Percentiles rank a stretch among this genome's conserved stretches.
Conservation (phyloP, 371 early-diverging fungal genomes). For the Mucor saturninus region DNA sequence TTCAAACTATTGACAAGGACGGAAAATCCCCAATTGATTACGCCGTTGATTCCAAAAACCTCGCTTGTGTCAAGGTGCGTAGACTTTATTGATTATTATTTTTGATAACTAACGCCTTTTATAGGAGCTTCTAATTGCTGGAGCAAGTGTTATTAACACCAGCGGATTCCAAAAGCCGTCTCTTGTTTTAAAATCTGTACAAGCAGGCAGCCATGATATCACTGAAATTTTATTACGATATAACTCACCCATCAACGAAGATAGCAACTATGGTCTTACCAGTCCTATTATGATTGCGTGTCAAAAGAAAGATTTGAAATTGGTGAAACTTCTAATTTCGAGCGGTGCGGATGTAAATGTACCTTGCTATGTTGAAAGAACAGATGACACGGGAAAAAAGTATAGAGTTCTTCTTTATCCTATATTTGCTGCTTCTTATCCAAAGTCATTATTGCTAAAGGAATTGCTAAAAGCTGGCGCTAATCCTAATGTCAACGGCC, state of each 20-base stretch:
- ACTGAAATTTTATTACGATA: constrained; percentile 33
- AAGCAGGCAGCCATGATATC: constrained; percentile 24
- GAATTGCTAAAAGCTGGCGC: constrained; percentile 33
- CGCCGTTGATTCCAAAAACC: constrained; percentile 39
- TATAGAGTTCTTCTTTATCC: constrained; percentile 34
- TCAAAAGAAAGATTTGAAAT: constrained; percentile 18
- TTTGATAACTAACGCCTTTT: neutral
- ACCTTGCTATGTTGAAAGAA: constrained; percentile 22
- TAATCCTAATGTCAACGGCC: constrained; percentile 31
- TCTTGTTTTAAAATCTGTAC: constrained; percentile 29
- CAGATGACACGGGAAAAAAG: constrained; percentile 1
- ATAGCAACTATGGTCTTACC: constrained; percentile 31
- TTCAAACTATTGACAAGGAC: constrained; percentile 37
- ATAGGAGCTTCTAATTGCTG: constrained; percentile 36
- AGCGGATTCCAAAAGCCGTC: constrained; percentile 19
- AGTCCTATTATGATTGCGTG: constrained; percentile 53
- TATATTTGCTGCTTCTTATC: constrained; percentile 22
- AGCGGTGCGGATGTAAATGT: constrained; percentile 20
- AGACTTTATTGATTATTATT: neutral
- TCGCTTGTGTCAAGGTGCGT: constrained; percentile 32
- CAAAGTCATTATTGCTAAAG: constrained; percentile 16
- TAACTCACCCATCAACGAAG: constrained; percentile 35
- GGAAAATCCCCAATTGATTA: constrained; percentile 50
- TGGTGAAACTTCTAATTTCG: constrained; percentile 35
- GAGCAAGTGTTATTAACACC: constrained; percentile 17